phyloP scores from a whole-genome alignment of 2,329 filamentous ascomycete species.

The Westerdykella aurantiaca region DNA sequence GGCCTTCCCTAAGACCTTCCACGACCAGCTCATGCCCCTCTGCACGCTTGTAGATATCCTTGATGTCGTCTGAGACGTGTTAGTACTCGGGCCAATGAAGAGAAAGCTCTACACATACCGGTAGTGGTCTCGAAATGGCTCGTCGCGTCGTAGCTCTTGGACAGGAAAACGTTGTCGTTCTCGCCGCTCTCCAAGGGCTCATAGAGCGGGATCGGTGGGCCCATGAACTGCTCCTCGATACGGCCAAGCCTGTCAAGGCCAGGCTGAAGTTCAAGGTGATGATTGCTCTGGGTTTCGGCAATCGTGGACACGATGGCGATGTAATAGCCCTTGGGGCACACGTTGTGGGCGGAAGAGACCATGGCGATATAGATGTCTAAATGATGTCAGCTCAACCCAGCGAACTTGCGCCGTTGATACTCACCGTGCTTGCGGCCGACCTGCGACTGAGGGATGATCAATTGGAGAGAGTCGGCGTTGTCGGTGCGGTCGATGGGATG shows the following conservation, averaged over 20 bases:
- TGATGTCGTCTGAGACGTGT: slow-evolving; percentile 71
- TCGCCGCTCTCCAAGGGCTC: slow-evolving; percentile 78
- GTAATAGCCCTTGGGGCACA: slow-evolving; percentile 98
- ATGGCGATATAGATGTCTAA: slow-evolving; percentile 94
- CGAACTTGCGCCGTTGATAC: slow-evolving; percentile 20
- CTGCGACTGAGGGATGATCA: slow-evolving; percentile 97
- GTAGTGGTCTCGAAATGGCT: slow-evolving; percentile 94
- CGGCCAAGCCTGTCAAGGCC: slow-evolving; percentile 87
- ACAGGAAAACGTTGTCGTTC: slow-evolving; percentile 92
- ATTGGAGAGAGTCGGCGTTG: slow-evolving; percentile 81
- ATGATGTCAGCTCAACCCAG: slow-evolving; percentile 6
- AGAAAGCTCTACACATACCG: slow-evolving; percentile 38
- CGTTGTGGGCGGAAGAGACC: slow-evolving; percentile 92
- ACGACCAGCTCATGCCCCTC: slow-evolving; percentile 82
- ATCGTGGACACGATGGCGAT: slow-evolving; percentile 98
- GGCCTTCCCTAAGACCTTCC: slow-evolving; percentile 75
- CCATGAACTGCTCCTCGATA: slow-evolving; percentile 97
- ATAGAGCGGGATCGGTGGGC: slow-evolving; percentile 85
- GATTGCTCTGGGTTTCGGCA: slow-evolving; percentile 83
- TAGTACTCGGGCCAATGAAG: slow-evolving; percentile 1
- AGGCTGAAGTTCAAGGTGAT: slow-evolving; percentile 89
- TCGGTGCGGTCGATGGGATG: slow-evolving; percentile 88
- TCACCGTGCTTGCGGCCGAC: slow-evolving; percentile 92
- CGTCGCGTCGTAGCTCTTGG: slow-evolving; percentile 96
- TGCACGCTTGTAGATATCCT: slow-evolving; percentile 82